Evolutionary conservation across 2,329 filamentous ascomycete species (phyloP).

Genomic region (Diaporthe velutina): DNA sequence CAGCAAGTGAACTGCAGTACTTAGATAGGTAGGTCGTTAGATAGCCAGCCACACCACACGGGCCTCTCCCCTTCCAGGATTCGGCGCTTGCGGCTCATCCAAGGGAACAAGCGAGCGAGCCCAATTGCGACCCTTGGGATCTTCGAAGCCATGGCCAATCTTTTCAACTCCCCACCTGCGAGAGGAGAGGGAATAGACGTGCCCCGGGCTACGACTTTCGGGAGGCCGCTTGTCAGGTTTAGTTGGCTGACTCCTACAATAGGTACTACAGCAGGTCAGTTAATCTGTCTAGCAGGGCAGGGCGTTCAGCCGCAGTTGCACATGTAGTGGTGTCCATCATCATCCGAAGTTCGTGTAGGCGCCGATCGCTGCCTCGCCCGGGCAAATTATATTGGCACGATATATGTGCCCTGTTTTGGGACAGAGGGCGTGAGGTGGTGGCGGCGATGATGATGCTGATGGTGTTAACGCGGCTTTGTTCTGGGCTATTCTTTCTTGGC

Average conservation of each 20-base stretch:
- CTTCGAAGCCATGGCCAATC: slow-evolving; percentile 21
- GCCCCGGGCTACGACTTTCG: background rate
- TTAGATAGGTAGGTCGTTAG: background rate
- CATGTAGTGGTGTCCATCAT: slow-evolving; percentile 18
- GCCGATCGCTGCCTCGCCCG: slow-evolving; percentile 9
- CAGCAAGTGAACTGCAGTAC: background rate
- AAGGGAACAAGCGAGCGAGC: background rate
- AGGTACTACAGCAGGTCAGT: background rate
- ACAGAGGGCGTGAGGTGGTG: background rate
- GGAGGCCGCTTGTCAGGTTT: slow-evolving; percentile 24
- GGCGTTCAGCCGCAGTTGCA: slow-evolving; percentile 21
- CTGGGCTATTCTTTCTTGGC: slow-evolving; percentile 4
- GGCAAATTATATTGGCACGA: slow-evolving; percentile 2
- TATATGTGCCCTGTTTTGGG: background rate
- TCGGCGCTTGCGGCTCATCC: slow-evolving; percentile 18
- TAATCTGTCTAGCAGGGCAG: background rate
- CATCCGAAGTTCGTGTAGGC: slow-evolving; percentile 12
- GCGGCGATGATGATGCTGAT: background rate
- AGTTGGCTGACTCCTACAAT: background rate
- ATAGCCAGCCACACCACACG: background rate
- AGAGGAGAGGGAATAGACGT: background rate
- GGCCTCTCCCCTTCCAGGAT: background rate
- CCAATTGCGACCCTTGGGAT: slow-evolving; percentile 15
- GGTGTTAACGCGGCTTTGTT: background rate
- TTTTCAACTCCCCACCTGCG: slow-evolving; percentile 6